Conservation (phyloP, 345 rosid genomes). For the Barbarea vulgaris region DNA sequence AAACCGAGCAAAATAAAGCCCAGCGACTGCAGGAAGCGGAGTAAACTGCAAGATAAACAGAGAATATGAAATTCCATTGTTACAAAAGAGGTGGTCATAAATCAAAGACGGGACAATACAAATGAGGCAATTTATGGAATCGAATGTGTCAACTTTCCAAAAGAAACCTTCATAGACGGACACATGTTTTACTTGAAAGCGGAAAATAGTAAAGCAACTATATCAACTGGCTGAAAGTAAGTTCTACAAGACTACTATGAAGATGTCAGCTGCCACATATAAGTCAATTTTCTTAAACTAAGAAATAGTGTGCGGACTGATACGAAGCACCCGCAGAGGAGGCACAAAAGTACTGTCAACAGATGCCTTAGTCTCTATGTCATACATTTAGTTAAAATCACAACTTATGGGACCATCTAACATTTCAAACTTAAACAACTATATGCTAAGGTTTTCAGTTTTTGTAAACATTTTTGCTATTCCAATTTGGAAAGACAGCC, state of each 20-base stretch:
- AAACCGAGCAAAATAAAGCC: constrained; percentile 91
- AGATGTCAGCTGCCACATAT: constrained; percentile 16
- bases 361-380: not conserved
- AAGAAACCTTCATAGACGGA: not conserved
- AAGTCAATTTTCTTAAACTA: not conserved
- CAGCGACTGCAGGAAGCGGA: constrained; percentile 86
- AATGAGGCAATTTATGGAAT: not conserved
- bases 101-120: constrained; percentile 10
- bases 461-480: not conserved
- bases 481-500: not conserved
- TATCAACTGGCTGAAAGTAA: constrained; percentile 17
- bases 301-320: not conserved
- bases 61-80: constrained; percentile 12
- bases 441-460: not conserved
- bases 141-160: constrained; percentile 16
- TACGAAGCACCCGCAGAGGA: not conserved
- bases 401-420: constrained; percentile 5
- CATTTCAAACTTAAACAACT: not conserved
- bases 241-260: constrained; percentile 22
- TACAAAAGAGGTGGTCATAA: constrained; percentile 6
- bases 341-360: not conserved
- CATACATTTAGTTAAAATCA: not conserved
- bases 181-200: constrained; percentile 11
- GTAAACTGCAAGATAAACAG: constrained; percentile 65
- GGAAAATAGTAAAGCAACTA: not conserved